Conservation (phyloP, 768 basidiomycete species). For the Termitomyces sp. region DNA sequence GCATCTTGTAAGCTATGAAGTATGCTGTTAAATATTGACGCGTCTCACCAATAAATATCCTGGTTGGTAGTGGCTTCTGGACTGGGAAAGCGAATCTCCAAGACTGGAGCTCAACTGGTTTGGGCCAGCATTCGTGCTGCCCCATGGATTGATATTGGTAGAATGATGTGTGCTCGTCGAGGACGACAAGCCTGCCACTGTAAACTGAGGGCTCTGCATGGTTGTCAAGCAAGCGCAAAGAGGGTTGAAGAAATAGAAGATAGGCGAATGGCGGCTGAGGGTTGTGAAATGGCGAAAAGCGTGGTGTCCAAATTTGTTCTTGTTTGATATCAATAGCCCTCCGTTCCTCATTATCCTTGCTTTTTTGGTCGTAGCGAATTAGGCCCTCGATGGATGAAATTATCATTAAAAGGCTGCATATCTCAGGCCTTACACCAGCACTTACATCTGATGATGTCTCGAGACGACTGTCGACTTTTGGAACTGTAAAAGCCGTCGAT, state of each 20-base stretch:
- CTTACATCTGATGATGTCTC: conserved; percentile 54
- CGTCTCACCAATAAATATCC: conserved; percentile 72
- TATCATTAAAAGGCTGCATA: conserved; percentile 58
- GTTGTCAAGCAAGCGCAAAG: background rate
- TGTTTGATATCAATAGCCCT: background rate
- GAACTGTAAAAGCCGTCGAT: conserved; percentile 61
- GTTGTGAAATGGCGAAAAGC: background rate
- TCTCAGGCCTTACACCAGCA: conserved; percentile 70
- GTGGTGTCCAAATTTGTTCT: background rate
- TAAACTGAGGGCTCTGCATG: conserved; percentile 43
- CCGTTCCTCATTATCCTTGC: background rate
- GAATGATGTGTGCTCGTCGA: conserved; percentile 38
- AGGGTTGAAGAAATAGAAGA: background rate
- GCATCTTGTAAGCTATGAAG: background rate
- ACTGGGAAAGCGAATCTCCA: conserved; percentile 64
- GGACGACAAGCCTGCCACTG: conserved; percentile 57
- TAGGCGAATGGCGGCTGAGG: too few species aligned
- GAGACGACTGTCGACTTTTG: conserved; percentile 57
- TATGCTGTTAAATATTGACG: background rate
- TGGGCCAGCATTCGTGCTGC: conserved; percentile 32
- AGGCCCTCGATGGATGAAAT: conserved; percentile 7
- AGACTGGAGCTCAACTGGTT: conserved; percentile 43
- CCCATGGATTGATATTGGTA: conserved; percentile 49
- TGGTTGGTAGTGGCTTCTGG: conserved; percentile 72
- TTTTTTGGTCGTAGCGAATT: background rate